Conservation (phyloP, 345 rosid species). For the Aethionema arabicum region DNA sequence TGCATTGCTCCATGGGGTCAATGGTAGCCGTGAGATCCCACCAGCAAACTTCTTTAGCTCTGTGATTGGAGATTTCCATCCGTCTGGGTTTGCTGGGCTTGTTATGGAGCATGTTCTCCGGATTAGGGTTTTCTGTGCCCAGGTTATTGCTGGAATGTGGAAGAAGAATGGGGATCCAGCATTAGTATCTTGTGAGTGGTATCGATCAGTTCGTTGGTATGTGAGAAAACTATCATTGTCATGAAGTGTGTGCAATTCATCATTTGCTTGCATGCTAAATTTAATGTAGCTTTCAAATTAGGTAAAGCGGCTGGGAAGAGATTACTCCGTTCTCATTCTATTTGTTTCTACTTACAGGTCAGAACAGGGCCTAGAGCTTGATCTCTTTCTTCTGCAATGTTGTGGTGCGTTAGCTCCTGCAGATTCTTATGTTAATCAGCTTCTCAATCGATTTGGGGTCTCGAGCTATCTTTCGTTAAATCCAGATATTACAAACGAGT, state of each 20-base stretch:
- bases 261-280: conserved; percentile 16
- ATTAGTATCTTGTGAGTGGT: conserved; percentile 64
- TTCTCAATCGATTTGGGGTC: conserved; percentile 81
- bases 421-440: conserved; percentile 69
- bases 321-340: conserved; percentile 25
- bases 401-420: conserved; percentile 97
- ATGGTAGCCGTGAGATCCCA: conserved; percentile 36
- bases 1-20: conserved; percentile 30
- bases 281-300: conserved; percentile 2
- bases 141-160: conserved; percentile 97
- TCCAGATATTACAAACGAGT: conserved; percentile 61
- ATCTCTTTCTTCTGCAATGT: conserved; percentile 92
- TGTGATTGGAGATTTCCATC: conserved; percentile 61
- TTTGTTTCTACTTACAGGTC: conserved; percentile 60
- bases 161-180: conserved; percentile 86
- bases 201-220: conserved; percentile 79
- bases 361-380: conserved; percentile 88
- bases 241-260: conserved; percentile 23
- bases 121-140: conserved; percentile 83
- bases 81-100: conserved; percentile 76
- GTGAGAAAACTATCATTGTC: conserved; percentile 30
- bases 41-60: conserved; percentile 63
- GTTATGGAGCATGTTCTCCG: conserved; percentile 92
- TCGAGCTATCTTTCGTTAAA: conserved; percentile 57
- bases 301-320: conserved; percentile 8